These are phyloP conservation scores for Tuber aestivum DNA, from an alignment of 495 filamentous ascomycete genomes.

Conservation along the genomic window DNA sequence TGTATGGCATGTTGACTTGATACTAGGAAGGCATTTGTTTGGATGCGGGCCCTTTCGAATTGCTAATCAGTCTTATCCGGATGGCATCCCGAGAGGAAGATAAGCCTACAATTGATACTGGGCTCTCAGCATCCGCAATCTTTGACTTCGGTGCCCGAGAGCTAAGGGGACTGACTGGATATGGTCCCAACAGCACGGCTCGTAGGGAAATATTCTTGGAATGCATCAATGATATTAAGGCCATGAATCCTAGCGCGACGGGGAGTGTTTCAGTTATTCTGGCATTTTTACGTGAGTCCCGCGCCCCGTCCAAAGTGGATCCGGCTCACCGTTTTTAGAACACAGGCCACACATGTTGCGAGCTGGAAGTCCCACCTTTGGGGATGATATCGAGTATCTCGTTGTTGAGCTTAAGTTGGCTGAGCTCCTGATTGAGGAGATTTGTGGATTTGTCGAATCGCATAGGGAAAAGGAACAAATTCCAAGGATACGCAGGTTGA, in stretches of 20 bases:
- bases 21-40: conserved; percentile 42
- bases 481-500: conserved; percentile 34
- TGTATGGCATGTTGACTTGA: conserved; percentile 52
- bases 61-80: conserved; percentile 39
- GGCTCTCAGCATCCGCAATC: conserved; percentile 47
- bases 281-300: conserved; percentile 53
- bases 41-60: conserved; percentile 38
- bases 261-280: conserved; percentile 69
- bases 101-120: conserved; percentile 42
- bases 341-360: conserved; percentile 33
- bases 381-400: conserved; percentile 49
- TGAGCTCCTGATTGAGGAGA: conserved; percentile 50
- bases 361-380: conserved; percentile 44
- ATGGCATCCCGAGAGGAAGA: conserved; percentile 42
- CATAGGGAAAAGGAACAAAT: conserved; percentile 32
- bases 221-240: conserved; percentile 56
- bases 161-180: conserved; percentile 42
- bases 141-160: conserved; percentile 48
- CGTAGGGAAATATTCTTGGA: conserved; percentile 53
- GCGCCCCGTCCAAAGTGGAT: conserved; percentile 28
- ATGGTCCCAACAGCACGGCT: conserved; percentile 50
- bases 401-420: conserved; percentile 53
- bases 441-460: conserved; percentile 48
- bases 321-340: conserved; percentile 24
- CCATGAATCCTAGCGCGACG: conserved; percentile 51